Percentiles rank a stretch among this genome's conserved stretches.
phyloP scores from a whole-genome alignment of 306 rosid species.

The Vicia faba region DNA sequence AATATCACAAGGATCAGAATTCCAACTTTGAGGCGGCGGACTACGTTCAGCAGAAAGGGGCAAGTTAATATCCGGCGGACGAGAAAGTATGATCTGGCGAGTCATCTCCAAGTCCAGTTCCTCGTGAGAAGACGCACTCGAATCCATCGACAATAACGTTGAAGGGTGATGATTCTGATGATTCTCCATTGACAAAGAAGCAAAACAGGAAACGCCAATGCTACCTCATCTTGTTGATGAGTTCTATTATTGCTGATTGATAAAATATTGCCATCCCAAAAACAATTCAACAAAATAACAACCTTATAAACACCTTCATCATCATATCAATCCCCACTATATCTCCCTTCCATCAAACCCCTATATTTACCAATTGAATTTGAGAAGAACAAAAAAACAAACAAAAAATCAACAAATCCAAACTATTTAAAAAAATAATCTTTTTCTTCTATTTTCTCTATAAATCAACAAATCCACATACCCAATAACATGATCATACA shows the following conservation, averaged over 20 bases:
- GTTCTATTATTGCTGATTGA: slow-evolving; percentile 51
- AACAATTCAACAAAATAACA: slow-evolving; percentile 62
- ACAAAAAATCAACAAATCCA: slow-evolving; percentile 41
- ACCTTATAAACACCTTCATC: slow-evolving; percentile 64
- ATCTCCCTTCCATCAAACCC: slow-evolving; percentile 99
- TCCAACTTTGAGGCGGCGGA: slow-evolving; percentile 77
- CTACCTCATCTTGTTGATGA: slow-evolving; percentile 60
- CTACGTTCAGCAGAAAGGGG: slow-evolving; percentile 85
- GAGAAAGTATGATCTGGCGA: slow-evolving; percentile 69
- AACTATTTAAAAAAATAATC: slow-evolving; percentile 15
- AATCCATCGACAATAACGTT: slow-evolving; percentile 87
- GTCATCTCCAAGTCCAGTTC: slow-evolving; percentile 88
- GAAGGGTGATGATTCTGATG: slow-evolving; percentile 93
- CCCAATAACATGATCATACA: background rate
- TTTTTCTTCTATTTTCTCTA: slow-evolving; percentile 30
- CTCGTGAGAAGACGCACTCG: slow-evolving; percentile 90
- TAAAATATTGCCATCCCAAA: slow-evolving; percentile 58
- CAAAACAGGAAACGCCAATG: slow-evolving; percentile 74
- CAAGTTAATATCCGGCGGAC: slow-evolving; percentile 81
- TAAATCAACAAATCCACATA: slow-evolving; percentile 30
- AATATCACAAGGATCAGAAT: slow-evolving; percentile 68
- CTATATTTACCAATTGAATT: slow-evolving; percentile 68
- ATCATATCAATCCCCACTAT: slow-evolving; percentile 88
- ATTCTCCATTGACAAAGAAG: slow-evolving; percentile 81
- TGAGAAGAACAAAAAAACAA: slow-evolving; percentile 25